Base-by-base conservation (phyloP, 257 asterid species). In the Mentha longifolia region DNA sequence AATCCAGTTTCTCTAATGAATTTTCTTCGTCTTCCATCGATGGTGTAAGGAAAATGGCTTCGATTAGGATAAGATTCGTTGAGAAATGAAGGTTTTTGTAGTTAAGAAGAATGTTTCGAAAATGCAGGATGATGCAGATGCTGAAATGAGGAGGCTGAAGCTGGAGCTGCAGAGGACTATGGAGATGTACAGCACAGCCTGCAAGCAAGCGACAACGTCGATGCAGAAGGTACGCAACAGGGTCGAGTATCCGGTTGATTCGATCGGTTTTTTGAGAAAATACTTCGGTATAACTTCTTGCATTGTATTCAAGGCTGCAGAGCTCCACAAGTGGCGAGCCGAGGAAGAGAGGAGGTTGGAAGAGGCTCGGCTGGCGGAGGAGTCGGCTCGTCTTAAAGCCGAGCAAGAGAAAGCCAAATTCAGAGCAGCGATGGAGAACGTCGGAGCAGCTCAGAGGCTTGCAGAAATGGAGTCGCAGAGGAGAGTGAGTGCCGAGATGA, bases 71-170 rank as follows among this genome's bases (percentile, higher is more conserved):
- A 64, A 8, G 25, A 49, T 30, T 6, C 31, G 51, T 9, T 16
- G 49, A 16, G 39, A 54, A 11, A 37, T 10, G 57, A 15, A 61
- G 30, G 54, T n/a, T 47, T 47, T 35, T 4, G n/a, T 9, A 39
- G 35, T 7, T 46, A 3, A 59, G 22, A n/a, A 13, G 65, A 42
- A 41, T 16, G 13, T 41, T 14, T 75, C 35, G 39, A 63, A 65
- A 41, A 46, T 62, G 50, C 84, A 92, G 97, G 98, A 92, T 54
- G 97, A 88, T 6, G 86, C 73, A 13, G 96, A 85, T 62, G 81
- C 87, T 15, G 98, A 92, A 70, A 92, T 92, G 98, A 89, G 85
- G 79, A 85, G 97, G 84, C 83, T 92, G 66, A 92, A 92, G 81
- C 72, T 80, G 1, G 97, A 92, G 85, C 59, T 92, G 76, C 89